Evolutionary conservation across 2,329 filamentous ascomycete genomes (phyloP).

Genomic region (Neocatenulostroma microsporum): DNA sequence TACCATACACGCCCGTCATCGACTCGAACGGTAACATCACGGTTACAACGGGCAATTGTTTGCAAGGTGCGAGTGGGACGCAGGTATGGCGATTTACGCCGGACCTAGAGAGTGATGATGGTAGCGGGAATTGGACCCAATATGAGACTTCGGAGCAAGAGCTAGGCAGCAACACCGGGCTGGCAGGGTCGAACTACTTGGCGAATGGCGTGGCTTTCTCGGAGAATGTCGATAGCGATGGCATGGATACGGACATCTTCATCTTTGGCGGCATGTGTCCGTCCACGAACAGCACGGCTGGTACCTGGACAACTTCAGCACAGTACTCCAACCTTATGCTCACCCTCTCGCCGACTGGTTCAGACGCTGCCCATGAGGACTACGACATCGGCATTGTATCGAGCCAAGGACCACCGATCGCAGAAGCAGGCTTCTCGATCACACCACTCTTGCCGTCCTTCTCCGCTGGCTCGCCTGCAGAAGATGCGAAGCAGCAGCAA

Average conservation of each 20-base stretch:
- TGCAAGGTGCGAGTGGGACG: constrained; percentile 42
- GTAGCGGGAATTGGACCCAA: constrained; percentile 49
- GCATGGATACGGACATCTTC: constrained; percentile 55
- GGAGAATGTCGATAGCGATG: constrained; percentile 46
- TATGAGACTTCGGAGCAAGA: constrained; percentile 27
- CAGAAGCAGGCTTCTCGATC: constrained; percentile 80
- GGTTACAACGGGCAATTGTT: constrained; percentile 68
- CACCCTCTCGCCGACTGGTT: constrained; percentile 47
- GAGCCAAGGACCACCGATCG: constrained; percentile 57
- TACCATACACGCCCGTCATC: constrained; percentile 60
- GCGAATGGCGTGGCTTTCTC: constrained; percentile 61
- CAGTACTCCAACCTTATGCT: constrained; percentile 77
- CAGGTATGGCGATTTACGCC: constrained; percentile 62
- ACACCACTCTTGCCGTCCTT: constrained; percentile 65
- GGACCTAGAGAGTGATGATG: constrained; percentile 33
- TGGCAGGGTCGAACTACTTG: constrained; percentile 49
- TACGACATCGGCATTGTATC: constrained; percentile 44
- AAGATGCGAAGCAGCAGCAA: constrained; percentile 54
- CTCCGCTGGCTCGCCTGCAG: constrained; percentile 55
- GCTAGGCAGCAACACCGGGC: constrained; percentile 26
- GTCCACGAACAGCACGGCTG: constrained; percentile 32
- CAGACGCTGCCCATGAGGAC: constrained; percentile 29
- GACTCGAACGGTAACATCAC: constrained; percentile 59
- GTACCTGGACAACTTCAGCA: constrained; percentile 59
- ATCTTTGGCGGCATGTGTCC: constrained; percentile 90